Conservation (phyloP, 2,329 filamentous ascomycete species). For the Diaporthe destruens region DNA sequence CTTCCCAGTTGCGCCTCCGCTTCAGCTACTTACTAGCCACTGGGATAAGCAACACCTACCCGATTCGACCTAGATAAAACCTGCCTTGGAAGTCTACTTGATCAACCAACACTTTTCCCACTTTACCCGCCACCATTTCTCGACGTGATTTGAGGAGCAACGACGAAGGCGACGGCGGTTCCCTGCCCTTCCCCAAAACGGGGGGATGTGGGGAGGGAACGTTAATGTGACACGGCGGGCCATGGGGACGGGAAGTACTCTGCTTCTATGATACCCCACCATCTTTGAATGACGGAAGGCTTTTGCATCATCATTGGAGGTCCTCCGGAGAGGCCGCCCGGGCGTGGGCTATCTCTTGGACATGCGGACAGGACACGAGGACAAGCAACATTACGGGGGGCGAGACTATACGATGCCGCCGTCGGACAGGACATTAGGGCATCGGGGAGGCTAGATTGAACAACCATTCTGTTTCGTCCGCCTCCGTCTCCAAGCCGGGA, state of each 20-base stretch:
- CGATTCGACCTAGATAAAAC: slow-evolving; percentile 32
- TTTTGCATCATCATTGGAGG: slow-evolving; percentile 10
- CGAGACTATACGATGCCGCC: neutral
- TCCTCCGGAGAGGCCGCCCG: neutral
- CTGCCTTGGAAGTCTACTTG: slow-evolving; percentile 13
- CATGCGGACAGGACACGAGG: neutral
- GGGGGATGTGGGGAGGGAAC: neutral
- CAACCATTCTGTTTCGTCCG: neutral
- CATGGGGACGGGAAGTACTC: slow-evolving; percentile 12
- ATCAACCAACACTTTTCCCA: neutral
- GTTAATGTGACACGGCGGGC: neutral
- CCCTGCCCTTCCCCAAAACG: neutral
- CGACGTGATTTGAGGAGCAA: slow-evolving; percentile 12
- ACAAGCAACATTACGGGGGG: neutral
- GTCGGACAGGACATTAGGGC: neutral
- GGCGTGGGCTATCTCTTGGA: neutral
- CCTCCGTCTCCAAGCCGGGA: neutral
- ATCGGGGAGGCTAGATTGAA: slow-evolving; percentile 24
- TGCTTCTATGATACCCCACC: slow-evolving; percentile 35
- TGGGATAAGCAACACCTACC: slow-evolving; percentile 21
- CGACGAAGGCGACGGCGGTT: slow-evolving; percentile 2
- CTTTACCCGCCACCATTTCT: neutral
- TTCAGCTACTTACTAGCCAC: slow-evolving; percentile 14
- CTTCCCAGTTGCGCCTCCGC: neutral
- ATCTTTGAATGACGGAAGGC: slow-evolving; percentile 21